Conservation (phyloP, 2,329 filamentous ascomycete genomes). For the Clarireedia homoeocarpa region DNA sequence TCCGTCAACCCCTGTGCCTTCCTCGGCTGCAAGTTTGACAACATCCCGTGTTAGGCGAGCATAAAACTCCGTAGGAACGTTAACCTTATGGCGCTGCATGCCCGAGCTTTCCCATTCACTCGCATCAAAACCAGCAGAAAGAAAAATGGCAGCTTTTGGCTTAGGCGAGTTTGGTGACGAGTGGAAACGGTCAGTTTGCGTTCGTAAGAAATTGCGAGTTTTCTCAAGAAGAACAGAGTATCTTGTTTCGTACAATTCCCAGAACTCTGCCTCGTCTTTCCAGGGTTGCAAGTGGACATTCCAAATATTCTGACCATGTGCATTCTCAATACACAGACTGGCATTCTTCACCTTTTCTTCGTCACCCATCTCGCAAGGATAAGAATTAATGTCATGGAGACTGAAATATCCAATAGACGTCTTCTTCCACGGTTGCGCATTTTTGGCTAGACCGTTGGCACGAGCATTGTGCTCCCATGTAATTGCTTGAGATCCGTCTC, state of each 20-base stretch:
- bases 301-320: constrained; percentile 91
- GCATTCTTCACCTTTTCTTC: constrained; percentile 89
- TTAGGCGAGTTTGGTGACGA: constrained; percentile 47
- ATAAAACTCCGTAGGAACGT: constrained; percentile 95
- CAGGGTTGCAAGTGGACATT: constrained; percentile 90
- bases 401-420: constrained; percentile 92
- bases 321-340: constrained; percentile 87
- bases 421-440: constrained; percentile 69
- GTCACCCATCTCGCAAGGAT: constrained; percentile 91
- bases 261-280: constrained; percentile 78
- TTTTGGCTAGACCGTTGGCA: constrained; percentile 55
- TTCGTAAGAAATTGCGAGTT: constrained; percentile 65
- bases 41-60: constrained; percentile 84
- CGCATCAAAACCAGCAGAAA: constrained; percentile 94
- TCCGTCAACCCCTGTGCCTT: constrained; percentile 69
- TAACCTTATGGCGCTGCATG: constrained; percentile 94
- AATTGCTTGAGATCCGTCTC: constrained; percentile 92
- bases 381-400: constrained; percentile 96
- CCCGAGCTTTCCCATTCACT: constrained; percentile 87
- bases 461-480: constrained; percentile 83
- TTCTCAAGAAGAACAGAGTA: constrained; percentile 76
- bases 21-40: constrained; percentile 72
- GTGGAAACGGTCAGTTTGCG: constrained; percentile 60
- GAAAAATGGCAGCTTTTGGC: constrained; percentile 81
- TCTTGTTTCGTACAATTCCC: constrained; percentile 73